These are phyloP conservation scores for Saccharomycopsis hybrid DNA, from an alignment of 1,139 yeast species.

Conservation along the genomic window DNA sequence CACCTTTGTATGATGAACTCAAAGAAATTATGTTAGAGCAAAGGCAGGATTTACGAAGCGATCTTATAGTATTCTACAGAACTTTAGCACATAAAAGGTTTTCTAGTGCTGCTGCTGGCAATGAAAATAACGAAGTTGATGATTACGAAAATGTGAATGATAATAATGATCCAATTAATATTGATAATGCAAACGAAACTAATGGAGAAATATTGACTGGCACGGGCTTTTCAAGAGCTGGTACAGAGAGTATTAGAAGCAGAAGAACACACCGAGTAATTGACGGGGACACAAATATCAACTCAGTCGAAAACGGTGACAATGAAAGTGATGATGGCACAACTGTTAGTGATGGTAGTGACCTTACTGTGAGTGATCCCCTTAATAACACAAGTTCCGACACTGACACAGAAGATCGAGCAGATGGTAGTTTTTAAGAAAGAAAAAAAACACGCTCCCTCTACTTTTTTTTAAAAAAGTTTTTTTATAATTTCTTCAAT, in stretches of 20 bases:
- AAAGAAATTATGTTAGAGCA: neutral
- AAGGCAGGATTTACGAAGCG: too few species aligned
- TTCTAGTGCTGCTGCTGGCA: too few species aligned
- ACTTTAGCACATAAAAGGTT: too few species aligned
- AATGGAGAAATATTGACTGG: neutral
- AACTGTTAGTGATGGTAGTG: constrained; percentile 13
- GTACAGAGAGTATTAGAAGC: constrained; percentile 1
- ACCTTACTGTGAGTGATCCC: constrained; percentile 12
- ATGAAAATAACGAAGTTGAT: too few species aligned
- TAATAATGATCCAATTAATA: too few species aligned
- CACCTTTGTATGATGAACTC: constrained; percentile 7
- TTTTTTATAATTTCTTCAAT: too few species aligned
- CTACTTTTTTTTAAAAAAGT: too few species aligned
- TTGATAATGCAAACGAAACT: too few species aligned
- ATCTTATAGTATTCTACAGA: too few species aligned
- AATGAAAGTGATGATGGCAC: constrained; percentile 9
- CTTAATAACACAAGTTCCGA: constrained; percentile 8
- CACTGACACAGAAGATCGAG: constrained; percentile 7
- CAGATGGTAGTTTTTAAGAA: neutral
- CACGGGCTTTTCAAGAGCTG: neutral
- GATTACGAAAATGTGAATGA: too few species aligned
- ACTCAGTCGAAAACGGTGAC: too few species aligned
- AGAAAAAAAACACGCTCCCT: too few species aligned
- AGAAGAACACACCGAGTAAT: neutral
- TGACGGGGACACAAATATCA: neutral